Base-by-base conservation (phyloP, 2,329 filamentous ascomycete species). In the Botrytis galanthina region DNA sequence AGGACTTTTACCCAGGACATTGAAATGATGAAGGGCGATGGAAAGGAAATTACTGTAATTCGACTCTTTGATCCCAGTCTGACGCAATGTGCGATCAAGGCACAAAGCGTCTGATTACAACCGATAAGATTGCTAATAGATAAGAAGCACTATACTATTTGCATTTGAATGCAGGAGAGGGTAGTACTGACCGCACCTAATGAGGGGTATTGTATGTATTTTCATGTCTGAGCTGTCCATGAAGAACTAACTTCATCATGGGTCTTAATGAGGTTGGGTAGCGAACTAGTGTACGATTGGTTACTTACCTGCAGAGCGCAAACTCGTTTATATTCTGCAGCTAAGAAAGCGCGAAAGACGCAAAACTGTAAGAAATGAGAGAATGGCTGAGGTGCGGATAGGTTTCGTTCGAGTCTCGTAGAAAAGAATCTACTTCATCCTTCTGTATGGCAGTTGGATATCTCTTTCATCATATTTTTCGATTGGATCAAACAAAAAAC, bases 161-260 rank as follows among this genome's bases (percentile, higher is more conserved):
- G 42, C 63, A 67, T 72, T 35, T 44, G 51, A 69, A 72, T 72
- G 63, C 54, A 72, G 71, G 54, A 72, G 71, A 68, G 48, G 42
- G 62, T 69, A 18, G 54, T 69, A 42, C n/a, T 62, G 44, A 42
- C n/a, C 42, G 63, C n/a, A 60, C 32, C 32, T 72, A 60, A 69
- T 72, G 71, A 73, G 71, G 71, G 63, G 71, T 59, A 73, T 59
- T 35, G 54, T 51, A 59, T 51, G 35, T 69, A 51, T 69, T 37
- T 68, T 32, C 71, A 73, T 73, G 51, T 61, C 71, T 73, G 71
- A 73, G 62, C 71, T 68, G 71, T 72, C 37, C 18, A 60, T 72
- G 71, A 68, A 51, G 39, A 69, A 69, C 42, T n/a, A n/a, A 48
- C 22, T 35, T 26, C 42, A 69, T 61, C 51, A 60, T 72, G 48